Evolutionary conservation across 73 alveolate genomes (phyloP).

Genomic region (Strombidium stylifer): DNA sequence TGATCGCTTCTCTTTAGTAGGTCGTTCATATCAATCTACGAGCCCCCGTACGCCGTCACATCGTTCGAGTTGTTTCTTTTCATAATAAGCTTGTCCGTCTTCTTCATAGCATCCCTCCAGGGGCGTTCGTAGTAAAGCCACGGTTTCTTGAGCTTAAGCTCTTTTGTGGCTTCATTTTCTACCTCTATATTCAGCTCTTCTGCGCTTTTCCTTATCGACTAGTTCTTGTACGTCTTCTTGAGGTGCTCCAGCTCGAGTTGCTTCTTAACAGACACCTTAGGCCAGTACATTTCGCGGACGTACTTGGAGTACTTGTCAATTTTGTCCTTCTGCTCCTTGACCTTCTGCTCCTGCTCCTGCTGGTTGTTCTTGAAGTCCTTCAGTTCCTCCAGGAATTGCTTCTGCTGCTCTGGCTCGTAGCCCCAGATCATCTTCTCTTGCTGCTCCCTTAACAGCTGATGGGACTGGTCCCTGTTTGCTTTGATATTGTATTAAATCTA

Average conservation of each 20-base stretch:
- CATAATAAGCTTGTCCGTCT: not conserved
- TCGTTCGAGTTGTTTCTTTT: not conserved
- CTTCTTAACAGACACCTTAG: slow-evolving; percentile 27
- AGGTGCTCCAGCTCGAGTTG: slow-evolving; percentile 32
- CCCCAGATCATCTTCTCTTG: not conserved
- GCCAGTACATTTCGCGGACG: slow-evolving; percentile 64
- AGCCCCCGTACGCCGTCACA: not conserved
- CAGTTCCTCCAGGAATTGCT: not conserved
- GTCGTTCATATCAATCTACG: too few species aligned
- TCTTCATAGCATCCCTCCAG: not conserved
- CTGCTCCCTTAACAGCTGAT: slow-evolving; percentile 5
- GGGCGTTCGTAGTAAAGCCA: not conserved
- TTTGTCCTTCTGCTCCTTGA: slow-evolving; percentile 32
- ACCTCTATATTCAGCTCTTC: too few species aligned
- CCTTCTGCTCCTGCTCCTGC: slow-evolving; percentile 1
- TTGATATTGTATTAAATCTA: slow-evolving; percentile 1
- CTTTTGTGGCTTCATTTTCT: too few species aligned
- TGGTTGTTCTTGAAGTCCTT: slow-evolving; percentile 2
- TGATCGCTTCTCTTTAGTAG: too few species aligned
- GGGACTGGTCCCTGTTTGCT: not conserved
- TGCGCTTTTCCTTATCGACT: not conserved
- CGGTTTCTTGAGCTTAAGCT: too few species aligned
- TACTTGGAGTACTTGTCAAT: slow-evolving; percentile 38
- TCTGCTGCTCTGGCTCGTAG: not conserved
- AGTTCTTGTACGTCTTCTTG: not conserved